A percentile compares a stretch with the other conserved stretches of the same genome.
Evolutionary conservation across 2,329 filamentous ascomycete genomes (phyloP).

Genomic region (Pleoardoris graminearum): DNA sequence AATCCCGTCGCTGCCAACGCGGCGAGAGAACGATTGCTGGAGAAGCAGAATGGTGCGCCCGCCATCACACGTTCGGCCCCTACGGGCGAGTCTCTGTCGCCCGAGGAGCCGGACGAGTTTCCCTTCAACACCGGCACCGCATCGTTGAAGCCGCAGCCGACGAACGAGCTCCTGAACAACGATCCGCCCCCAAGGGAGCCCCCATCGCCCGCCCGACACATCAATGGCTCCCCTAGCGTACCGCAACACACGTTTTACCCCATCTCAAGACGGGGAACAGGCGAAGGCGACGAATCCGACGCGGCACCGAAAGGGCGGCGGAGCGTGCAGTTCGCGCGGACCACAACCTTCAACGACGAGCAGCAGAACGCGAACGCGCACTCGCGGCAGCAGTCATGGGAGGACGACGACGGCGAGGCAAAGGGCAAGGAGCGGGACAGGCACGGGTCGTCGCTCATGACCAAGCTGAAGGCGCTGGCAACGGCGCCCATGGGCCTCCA

Average conservation of each 20-base stretch:
- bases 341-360: constrained; percentile 44
- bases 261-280: constrained; percentile 36
- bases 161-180: constrained; percentile 21
- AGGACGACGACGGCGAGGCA: constrained; percentile 64
- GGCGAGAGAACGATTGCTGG: constrained; percentile 18
- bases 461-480: constrained; percentile 75
- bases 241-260: constrained; percentile 38
- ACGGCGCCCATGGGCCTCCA: constrained; percentile 53
- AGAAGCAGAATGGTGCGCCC: constrained; percentile 28
- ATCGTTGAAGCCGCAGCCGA: constrained; percentile 21
- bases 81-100: constrained; percentile 33
- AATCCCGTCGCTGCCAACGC: constrained; percentile 23
- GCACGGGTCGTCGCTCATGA: constrained; percentile 70
- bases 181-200: constrained; percentile 21
- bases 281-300: constrained; percentile 37
- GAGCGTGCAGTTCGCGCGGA: constrained; percentile 76
- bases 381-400: constrained; percentile 67
- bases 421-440: constrained; percentile 52
- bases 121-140: constrained; percentile 36
- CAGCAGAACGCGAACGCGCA: constrained; percentile 51
- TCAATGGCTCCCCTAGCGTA: constrained; percentile 25
- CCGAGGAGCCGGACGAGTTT: constrained; percentile 40
- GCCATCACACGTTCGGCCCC: constrained; percentile 36
- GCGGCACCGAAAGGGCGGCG: constrained; percentile 52
- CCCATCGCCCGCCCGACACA: constrained; percentile 25